Evolutionary conservation across 768 basidiomycete genomes (phyloP), one percentile per base, ranked within the genome.

Genomic region (Kondoa subrosea): DNA sequence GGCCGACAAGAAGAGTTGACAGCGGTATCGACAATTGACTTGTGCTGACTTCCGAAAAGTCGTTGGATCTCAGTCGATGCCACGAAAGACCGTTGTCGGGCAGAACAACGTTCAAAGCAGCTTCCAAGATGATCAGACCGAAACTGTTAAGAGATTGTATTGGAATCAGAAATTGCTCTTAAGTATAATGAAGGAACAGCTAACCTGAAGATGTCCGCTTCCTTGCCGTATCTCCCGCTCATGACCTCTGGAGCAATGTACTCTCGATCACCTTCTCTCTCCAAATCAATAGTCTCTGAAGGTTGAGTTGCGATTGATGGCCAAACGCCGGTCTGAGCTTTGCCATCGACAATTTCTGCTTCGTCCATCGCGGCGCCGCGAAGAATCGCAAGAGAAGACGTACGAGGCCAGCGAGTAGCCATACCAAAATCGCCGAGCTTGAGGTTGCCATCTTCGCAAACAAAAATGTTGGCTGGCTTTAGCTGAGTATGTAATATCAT

Each of bases 401-500:
- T 79, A 50, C 91, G 80, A 0, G 91, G 90, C 87, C 89, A 92
- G 65, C 90, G 73, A 3, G 89, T 89, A n/a, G 93, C 92, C 85
- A 99, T 91, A 8, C 95, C 95, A 79, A 97, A 96, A 77, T 99
- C 95, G 4, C 93, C 93, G 76, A 99, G 91, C 80, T 90, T 91
- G 79, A 99, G 87, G 58, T 87, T 83, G 1, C 95, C 95, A 57
- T 85, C 83, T 4, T 81, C 81, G 12, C 89, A 91, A 73, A 99
- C 81, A 75, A 99, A 91, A 64, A 99, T 86, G 76, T 99, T 99
- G 57, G 90, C 90, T 15, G 95, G 95, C 79, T 99, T 99, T 71
- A 99, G 78, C 40, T 50, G n/a, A 50, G 8, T 50, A 50, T 50
- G 40, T n/a, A 50, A 50, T 50, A 50, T 50, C 40, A 21, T 50